Percentiles rank a stretch among this genome's conserved stretches.
These are phyloP conservation scores for Phytophthora ramorum DNA, from an alignment of 352 stramenopile genomes.

Conservation along the genomic window DNA sequence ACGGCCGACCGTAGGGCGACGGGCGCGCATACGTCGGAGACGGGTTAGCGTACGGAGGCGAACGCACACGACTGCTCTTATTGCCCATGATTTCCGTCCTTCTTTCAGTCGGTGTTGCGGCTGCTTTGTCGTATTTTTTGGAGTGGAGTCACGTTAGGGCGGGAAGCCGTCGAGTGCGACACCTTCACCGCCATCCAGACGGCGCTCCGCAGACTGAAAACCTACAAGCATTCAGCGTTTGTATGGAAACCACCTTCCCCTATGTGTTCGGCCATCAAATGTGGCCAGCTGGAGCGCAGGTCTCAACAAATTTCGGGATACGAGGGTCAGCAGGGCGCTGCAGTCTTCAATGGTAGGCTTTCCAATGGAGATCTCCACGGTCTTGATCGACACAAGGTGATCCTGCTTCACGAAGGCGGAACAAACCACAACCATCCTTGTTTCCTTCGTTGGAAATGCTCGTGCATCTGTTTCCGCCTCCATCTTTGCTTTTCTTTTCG, in stretches of 20 bases:
- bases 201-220: slow-evolving; percentile 18
- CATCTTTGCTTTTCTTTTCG: slow-evolving; percentile 7
- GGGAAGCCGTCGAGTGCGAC: slow-evolving; percentile 24
- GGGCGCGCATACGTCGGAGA: slow-evolving; percentile 27
- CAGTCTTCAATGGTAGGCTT: slow-evolving; percentile 9
- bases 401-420: slow-evolving; percentile 1
- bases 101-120: neutral
- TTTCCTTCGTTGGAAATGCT: slow-evolving; percentile 7
- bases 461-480: slow-evolving; percentile 1
- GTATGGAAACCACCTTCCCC: slow-evolving; percentile 32
- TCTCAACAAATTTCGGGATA: slow-evolving; percentile 19
- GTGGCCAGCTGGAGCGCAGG: slow-evolving; percentile 29
- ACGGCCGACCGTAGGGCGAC: slow-evolving; percentile 22
- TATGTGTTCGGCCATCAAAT: slow-evolving; percentile 31
- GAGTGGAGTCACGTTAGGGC: slow-evolving; percentile 15
- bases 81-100: slow-evolving; percentile 31
- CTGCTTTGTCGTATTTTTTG: slow-evolving; percentile 15
- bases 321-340: slow-evolving; percentile 1
- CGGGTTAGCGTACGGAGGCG: slow-evolving; percentile 22
- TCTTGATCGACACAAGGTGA: slow-evolving; percentile 1
- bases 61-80: slow-evolving; percentile 30
- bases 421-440: slow-evolving; percentile 14
- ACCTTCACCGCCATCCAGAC: slow-evolving; percentile 17
- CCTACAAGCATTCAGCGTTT: slow-evolving; percentile 16
- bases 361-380: slow-evolving; percentile 1